Evolutionary conservation across 164 flowering plant genomes (phyloP), one percentile per base, ranked within the genome.

Genomic region (Tinospora cordifolia): DNA sequence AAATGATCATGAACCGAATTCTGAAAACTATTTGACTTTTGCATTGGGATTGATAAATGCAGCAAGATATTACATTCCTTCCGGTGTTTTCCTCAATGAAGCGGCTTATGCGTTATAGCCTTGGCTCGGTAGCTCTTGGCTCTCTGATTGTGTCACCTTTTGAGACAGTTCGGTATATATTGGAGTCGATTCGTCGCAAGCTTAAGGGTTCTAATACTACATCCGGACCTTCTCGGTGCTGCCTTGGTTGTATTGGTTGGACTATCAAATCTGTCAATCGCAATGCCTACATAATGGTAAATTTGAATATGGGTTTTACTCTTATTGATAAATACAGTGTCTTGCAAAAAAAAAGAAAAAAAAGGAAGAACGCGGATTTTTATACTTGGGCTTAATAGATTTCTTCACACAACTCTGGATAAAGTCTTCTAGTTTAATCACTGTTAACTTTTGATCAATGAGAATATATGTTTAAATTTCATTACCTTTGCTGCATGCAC

Each of bases 261-360:
- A 90, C 87, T 58, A 77, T 66, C 59, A 72, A 26, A 72, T 72
- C 75, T 17, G 70, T 66, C 11, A 72, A 92, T 79, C 97, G 88
- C 72, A 92, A 92, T 82, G 99, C 97, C 30, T 94, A 94, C 74
- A 90, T 94, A 59, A 89, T 94, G 97, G 98, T 91, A 85, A 83
- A 46, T 58, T 22, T 40, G 38, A 69, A 66, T 38, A n/a, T 10
- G 21, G n/a, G 21, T 51, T 17, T 15, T 51, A n/a, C n/a, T n/a
- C n/a, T n/a, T n/a, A n/a, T n/a, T n/a, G n/a, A n/a, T n/a, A n/a
- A n/a, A n/a, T n/a, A n/a, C n/a, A n/a, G n/a, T n/a, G n/a, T n/a
- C n/a, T n/a, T n/a, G n/a, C n/a, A n/a, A n/a, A n/a, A n/a, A n/a
- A n/a, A n/a, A n/a, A n/a, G n/a, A n/a, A n/a, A n/a, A n/a, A n/a